Conservation (phyloP, 2,329 filamentous ascomycete species). For the Hirsutella minnesotensis region DNA sequence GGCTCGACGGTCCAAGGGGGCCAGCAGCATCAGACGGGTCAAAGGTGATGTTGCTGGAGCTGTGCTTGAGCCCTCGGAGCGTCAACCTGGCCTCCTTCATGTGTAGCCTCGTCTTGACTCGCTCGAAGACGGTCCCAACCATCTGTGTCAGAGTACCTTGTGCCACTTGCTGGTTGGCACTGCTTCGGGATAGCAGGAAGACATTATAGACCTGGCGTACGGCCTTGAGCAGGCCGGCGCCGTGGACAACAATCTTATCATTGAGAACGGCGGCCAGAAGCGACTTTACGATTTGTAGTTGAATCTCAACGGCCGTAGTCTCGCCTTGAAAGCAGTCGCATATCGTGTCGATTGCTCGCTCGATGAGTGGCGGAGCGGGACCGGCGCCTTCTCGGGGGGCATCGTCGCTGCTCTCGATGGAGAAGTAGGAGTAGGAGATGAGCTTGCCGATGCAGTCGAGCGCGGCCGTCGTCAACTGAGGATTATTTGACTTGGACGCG, state of each 20-base stretch:
- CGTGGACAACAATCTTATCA: conserved; percentile 97
- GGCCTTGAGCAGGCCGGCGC: conserved; percentile 88
- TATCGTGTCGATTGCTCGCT: conserved; percentile 96
- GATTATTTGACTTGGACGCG: conserved; percentile 76
- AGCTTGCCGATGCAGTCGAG: conserved; percentile 98
- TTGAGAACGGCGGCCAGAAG: conserved; percentile 90
- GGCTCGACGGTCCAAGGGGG: conserved; percentile 23
- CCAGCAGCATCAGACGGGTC: conserved; percentile 30
- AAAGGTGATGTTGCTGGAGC: conserved; percentile 39
- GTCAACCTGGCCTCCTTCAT: conserved; percentile 72
- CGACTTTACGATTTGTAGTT: conserved; percentile 97
- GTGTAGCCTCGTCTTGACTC: conserved; percentile 75
- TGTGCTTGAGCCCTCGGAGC: conserved; percentile 37
- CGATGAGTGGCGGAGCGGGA: conserved; percentile 63
- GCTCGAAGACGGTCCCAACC: conserved; percentile 95
- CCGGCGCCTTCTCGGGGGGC: conserved; percentile 27
- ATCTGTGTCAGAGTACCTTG: conserved; percentile 96
- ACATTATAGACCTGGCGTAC: conserved; percentile 98
- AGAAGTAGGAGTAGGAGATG: conserved; percentile 98
- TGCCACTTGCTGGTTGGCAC: conserved; percentile 89
- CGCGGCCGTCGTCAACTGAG: conserved; percentile 76
- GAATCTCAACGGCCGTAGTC: conserved; percentile 80
- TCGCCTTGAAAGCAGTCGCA: conserved; percentile 99
- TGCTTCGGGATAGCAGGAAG: conserved; percentile 88
- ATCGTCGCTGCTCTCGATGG: conserved; percentile 46